Conservation (phyloP, 495 filamentous ascomycete genomes). For the Penicillium angulare region DNA sequence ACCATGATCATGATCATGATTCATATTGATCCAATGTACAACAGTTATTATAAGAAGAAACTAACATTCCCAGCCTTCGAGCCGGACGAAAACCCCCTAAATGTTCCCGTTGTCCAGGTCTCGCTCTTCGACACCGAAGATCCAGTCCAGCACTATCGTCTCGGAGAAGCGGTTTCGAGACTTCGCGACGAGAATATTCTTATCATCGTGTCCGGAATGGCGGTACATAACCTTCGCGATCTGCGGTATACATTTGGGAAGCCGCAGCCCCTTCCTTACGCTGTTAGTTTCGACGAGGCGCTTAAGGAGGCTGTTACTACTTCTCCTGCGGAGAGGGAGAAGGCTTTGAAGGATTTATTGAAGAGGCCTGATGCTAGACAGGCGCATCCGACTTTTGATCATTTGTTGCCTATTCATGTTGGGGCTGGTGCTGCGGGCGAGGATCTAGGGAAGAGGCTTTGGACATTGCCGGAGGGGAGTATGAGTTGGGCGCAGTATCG, state of each 20-base stretch:
- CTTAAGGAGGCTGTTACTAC: slow-evolving; percentile 65
- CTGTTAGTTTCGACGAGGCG: slow-evolving; percentile 74
- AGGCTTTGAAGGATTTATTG: slow-evolving; percentile 58
- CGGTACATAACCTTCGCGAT: slow-evolving; percentile 81
- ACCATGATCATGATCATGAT: slow-evolving; percentile 6
- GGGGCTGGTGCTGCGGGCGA: slow-evolving; percentile 67
- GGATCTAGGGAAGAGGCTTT: slow-evolving; percentile 60
- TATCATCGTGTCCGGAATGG: slow-evolving; percentile 81
- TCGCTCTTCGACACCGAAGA: slow-evolving; percentile 71
- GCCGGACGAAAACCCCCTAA: slow-evolving; percentile 70
- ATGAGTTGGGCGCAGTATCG: slow-evolving; percentile 75
- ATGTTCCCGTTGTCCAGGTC: slow-evolving; percentile 78
- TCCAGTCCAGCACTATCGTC: slow-evolving; percentile 64
- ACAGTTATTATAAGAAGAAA: background rate
- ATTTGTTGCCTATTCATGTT: slow-evolving; percentile 76
- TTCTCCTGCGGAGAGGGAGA: slow-evolving; percentile 53
- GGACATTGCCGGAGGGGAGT: slow-evolving; percentile 64
- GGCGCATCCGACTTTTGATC: slow-evolving; percentile 79
- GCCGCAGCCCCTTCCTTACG: slow-evolving; percentile 59
- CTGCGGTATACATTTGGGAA: slow-evolving; percentile 45
- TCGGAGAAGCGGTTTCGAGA: slow-evolving; percentile 65
- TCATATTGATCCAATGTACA: background rate
- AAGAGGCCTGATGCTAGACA: slow-evolving; percentile 65
- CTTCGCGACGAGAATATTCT: slow-evolving; percentile 72
- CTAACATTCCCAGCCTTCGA: slow-evolving; percentile 54